Percentiles rank a stretch among this genome's conserved stretches.
These are phyloP conservation scores for Lolium multiflorum DNA, from an alignment of 176 grass and related monocot genomes.

Conservation along the genomic window DNA sequence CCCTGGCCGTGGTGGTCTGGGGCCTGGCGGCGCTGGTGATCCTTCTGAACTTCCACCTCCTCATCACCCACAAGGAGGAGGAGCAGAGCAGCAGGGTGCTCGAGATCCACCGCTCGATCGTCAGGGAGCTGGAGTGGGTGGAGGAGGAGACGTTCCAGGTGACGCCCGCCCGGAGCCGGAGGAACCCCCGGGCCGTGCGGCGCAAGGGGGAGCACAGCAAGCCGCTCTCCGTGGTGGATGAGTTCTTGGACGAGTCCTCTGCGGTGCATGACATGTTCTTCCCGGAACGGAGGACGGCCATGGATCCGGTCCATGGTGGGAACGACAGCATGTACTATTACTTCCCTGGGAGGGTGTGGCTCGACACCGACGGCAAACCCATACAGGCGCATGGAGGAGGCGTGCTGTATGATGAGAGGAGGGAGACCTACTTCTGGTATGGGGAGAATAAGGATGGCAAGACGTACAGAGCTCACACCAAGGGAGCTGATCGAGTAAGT, in stretches of 20 bases:
- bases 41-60: conserved; percentile 69
- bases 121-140: conserved; percentile 69
- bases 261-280: conserved; percentile 88
- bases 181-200: conserved; percentile 85
- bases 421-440: conserved; percentile 81
- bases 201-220: conserved; percentile 76
- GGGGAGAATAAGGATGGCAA: conserved; percentile 96
- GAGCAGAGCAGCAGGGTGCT: conserved; percentile 12
- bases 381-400: conserved; percentile 97
- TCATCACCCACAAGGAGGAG: conserved; percentile 53
- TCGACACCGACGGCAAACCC: conserved; percentile 89
- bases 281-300: conserved; percentile 55
- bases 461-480: conserved; percentile 82
- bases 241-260: conserved; percentile 89
- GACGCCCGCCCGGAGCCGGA: conserved; percentile 59
- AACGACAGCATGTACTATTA: conserved; percentile 67
- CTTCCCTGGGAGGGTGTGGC: conserved; percentile 80
- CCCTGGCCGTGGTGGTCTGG: conserved; percentile 56
- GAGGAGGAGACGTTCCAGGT: conserved; percentile 80
- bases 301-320: conserved; percentile 57
- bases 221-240: conserved; percentile 73
- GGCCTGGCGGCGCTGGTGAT: conserved; percentile 62
- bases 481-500: conserved; percentile 81
- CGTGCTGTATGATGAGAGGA: conserved; percentile 75
- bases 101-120: conserved; percentile 39